Evolutionary conservation across 139 green algal genomes (phyloP).

Genomic region (Chlorella sp.): DNA sequence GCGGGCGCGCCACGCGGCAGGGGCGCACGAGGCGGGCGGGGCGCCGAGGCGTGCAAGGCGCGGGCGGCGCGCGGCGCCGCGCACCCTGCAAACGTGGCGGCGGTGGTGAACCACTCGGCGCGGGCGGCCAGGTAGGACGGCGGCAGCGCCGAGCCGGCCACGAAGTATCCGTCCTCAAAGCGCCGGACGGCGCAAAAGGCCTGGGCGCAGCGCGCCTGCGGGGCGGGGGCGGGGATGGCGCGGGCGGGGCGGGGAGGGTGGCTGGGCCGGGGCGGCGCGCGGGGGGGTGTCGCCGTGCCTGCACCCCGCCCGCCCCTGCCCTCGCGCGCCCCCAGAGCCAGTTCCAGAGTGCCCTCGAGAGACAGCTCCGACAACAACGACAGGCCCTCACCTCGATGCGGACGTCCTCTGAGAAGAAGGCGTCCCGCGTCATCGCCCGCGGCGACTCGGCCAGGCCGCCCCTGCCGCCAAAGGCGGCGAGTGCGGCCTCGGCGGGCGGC

Average conservation of each 20-base stretch:
- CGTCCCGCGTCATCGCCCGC: constrained; percentile 24
- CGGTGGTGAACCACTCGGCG: constrained; percentile 22
- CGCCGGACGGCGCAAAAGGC: constrained; percentile 71
- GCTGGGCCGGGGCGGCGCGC: background rate
- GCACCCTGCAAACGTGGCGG: constrained; percentile 23
- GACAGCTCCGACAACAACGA: too few species aligned
- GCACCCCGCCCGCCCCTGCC: background rate
- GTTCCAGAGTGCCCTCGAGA: too few species aligned
- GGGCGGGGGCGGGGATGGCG: background rate
- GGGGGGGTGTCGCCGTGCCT: background rate
- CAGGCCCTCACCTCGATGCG: too few species aligned
- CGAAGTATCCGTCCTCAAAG: constrained; percentile 52
- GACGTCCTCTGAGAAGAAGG: constrained; percentile 54
- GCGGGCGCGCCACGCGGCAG: too few species aligned
- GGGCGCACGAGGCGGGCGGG: too few species aligned
- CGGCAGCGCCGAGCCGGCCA: constrained; percentile 9
- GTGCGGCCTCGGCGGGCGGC: constrained; percentile 1
- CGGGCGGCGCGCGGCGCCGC: background rate
- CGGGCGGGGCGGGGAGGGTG: background rate
- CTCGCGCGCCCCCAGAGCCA: too few species aligned
- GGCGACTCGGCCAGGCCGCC: background rate
- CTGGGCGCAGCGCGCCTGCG: constrained; percentile 61
- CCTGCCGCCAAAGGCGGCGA: constrained; percentile 12
- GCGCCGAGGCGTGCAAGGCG: too few species aligned
- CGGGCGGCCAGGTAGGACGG: constrained; percentile 15